These are phyloP conservation scores for Termitomyces eurrhizus DNA, from an alignment of 768 basidiomycete species.

Conservation along the genomic window DNA sequence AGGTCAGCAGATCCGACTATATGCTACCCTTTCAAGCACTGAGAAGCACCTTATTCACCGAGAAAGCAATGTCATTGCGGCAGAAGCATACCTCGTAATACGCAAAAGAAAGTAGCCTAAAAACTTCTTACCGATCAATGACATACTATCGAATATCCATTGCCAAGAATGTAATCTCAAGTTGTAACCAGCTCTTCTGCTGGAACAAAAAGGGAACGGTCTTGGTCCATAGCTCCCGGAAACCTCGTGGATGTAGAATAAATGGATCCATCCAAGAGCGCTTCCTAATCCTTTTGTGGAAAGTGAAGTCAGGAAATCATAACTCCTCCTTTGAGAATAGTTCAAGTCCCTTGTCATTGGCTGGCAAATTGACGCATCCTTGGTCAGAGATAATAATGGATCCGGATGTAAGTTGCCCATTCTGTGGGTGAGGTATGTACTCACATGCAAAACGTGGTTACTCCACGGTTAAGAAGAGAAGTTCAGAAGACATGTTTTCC, in stretches of 20 bases:
- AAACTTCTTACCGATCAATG: neutral
- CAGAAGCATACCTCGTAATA: neutral
- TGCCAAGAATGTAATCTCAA: neutral
- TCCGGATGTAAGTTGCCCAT: too few relatives aligned
- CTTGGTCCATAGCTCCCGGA: too few relatives aligned
- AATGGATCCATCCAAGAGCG: neutral
- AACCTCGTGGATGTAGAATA: too few relatives aligned
- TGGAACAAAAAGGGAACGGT: neutral
- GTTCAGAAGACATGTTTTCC: too few relatives aligned
- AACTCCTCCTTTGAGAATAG: neutral
- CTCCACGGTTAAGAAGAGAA: too few relatives aligned
- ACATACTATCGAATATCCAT: neutral
- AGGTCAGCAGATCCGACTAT: too few relatives aligned
- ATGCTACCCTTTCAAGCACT: neutral
- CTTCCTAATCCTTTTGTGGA: neutral
- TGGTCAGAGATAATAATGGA: too few relatives aligned
- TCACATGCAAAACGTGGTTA: too few relatives aligned
- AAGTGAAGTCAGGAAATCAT: neutral
- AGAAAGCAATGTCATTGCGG: neutral
- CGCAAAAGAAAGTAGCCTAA: neutral
- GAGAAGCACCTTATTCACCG: too few relatives aligned
- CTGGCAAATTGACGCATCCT: too few relatives aligned
- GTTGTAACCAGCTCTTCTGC: neutral
- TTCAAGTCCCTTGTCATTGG: too few relatives aligned
- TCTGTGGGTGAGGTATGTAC: too few relatives aligned